phyloP scores from a whole-genome alignment of 75 land plant species.

The Adiantum capillusveneris region DNA sequence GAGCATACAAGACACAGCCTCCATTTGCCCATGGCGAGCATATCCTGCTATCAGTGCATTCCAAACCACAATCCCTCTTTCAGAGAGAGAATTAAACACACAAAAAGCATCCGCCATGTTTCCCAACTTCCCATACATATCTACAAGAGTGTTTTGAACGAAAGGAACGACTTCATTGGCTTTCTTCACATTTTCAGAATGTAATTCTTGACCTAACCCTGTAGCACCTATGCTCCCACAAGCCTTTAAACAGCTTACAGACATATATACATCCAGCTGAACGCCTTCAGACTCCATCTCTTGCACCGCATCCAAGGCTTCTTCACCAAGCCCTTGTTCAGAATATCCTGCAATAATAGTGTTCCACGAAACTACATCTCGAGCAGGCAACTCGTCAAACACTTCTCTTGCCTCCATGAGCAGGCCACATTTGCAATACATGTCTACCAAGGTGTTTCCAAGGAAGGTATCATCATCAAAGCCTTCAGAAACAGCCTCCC shows the following conservation, averaged over 20 bases:
- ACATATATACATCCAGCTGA: constrained; percentile 20
- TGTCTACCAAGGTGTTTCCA: constrained; percentile 17
- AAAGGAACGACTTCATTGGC: neutral
- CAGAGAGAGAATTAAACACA: constrained; percentile 1
- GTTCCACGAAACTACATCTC: constrained; percentile 17
- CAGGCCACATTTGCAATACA: constrained; percentile 28
- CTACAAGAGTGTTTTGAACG: neutral
- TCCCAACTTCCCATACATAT: constrained; percentile 7
- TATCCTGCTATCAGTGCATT: constrained; percentile 1
- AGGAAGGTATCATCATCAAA: no score
- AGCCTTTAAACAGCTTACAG: constrained; percentile 10
- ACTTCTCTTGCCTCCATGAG: constrained; percentile 10
- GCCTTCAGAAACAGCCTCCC: no score
- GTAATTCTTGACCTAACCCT: constrained; percentile 11
- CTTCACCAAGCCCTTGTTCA: constrained; percentile 10
- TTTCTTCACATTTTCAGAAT: neutral
- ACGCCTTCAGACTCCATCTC: constrained; percentile 18
- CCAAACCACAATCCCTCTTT: neutral
- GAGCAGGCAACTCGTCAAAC: neutral
- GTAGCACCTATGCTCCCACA: constrained; percentile 4
- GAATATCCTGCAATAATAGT: constrained; percentile 28
- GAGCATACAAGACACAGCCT: neutral
- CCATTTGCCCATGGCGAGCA: neutral
- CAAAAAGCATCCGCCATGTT: neutral
- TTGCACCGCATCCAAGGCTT: constrained; percentile 9